phyloP scores from a whole-genome alignment of 2,329 filamentous ascomycete genomes.

The Claviceps maximensis region DNA sequence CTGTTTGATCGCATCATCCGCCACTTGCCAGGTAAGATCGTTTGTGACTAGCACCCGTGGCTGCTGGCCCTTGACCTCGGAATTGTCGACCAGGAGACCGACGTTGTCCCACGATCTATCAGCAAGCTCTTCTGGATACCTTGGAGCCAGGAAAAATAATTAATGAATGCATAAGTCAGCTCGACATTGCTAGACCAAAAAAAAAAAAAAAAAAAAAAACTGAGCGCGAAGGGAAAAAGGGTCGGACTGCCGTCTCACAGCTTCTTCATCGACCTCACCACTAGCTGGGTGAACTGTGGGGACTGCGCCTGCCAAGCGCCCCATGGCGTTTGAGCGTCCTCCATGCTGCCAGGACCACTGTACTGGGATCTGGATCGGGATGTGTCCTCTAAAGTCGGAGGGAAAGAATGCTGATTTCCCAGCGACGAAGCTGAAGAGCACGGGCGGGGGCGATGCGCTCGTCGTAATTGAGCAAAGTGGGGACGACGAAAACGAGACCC shows the following conservation, averaged over 20 bases:
- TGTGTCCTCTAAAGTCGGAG: neutral
- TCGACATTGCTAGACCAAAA: neutral
- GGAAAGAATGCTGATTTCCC: neutral
- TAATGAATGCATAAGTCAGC: neutral
- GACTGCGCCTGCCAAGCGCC: conserved; percentile 27
- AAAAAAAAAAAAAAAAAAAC: neutral
- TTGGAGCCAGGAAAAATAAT: conserved; percentile 19
- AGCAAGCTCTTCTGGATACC: conserved; percentile 79
- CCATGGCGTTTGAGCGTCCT: conserved; percentile 20
- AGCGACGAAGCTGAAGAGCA: neutral
- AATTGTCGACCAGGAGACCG: conserved; percentile 53
- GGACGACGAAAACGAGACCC: neutral
- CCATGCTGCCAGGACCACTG: conserved; percentile 6
- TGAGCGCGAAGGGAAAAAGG: neutral
- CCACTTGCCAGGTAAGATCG: conserved; percentile 79
- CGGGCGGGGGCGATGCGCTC: neutral
- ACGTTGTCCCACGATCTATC: conserved; percentile 94
- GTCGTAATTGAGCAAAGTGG: neutral
- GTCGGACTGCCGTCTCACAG: conserved; percentile 40
- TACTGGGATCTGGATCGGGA: neutral
- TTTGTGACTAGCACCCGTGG: conserved; percentile 52
- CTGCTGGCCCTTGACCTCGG: conserved; percentile 18
- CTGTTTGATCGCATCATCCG: conserved; percentile 72
- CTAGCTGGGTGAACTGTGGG: conserved; percentile 36
- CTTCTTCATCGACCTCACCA: conserved; percentile 66